A percentile compares a stretch with the other conserved stretches of the same genome.
Evolutionary conservation across 805 yeast genomes (phyloP).

Genomic region (Groenewaldozyma tartarivorans): DNA sequence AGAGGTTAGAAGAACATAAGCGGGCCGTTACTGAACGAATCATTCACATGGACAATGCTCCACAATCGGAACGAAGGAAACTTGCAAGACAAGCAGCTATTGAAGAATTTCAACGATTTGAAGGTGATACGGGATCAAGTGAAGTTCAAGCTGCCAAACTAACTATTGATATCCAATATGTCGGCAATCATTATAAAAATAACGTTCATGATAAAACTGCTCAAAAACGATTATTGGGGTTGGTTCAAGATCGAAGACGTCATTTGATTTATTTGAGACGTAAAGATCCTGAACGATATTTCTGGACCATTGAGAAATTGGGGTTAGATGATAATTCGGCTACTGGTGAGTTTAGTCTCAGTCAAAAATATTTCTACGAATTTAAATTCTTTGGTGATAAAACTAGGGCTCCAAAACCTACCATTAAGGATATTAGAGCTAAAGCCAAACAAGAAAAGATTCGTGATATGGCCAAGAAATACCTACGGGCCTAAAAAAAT

Average conservation of each 20-base stretch:
- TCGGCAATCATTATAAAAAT: slow-evolving; percentile 63
- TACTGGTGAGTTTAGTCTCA: slow-evolving; percentile 53
- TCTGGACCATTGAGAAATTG: slow-evolving; percentile 74
- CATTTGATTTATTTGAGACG: slow-evolving; percentile 73
- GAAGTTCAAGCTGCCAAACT: slow-evolving; percentile 93
- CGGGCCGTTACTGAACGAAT: slow-evolving; percentile 64
- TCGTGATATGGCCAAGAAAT: slow-evolving; percentile 17
- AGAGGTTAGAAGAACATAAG: slow-evolving; percentile 40
- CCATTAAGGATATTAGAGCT: slow-evolving; percentile 16
- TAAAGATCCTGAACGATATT: slow-evolving; percentile 73
- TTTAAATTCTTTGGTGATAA: slow-evolving; percentile 30
- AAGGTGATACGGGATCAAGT: slow-evolving; percentile 89
- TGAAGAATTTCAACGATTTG: slow-evolving; percentile 69
- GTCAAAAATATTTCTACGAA: slow-evolving; percentile 26
- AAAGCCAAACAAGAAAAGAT: slow-evolving; percentile 12
- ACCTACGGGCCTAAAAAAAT: slow-evolving; percentile 9
- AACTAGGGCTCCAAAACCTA: slow-evolving; percentile 24
- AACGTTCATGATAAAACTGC: slow-evolving; percentile 65
- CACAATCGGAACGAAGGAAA: slow-evolving; percentile 45
- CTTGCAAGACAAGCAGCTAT: slow-evolving; percentile 57
- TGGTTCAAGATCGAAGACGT: slow-evolving; percentile 84
- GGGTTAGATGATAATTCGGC: slow-evolving; percentile 80
- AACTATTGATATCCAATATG: slow-evolving; percentile 69
- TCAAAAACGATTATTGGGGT: slow-evolving; percentile 62
- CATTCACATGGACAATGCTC: slow-evolving; percentile 62